Evolutionary conservation across 176 grass and related monocot genomes (phyloP).

Genomic region (Eragrostis nindensis): DNA sequence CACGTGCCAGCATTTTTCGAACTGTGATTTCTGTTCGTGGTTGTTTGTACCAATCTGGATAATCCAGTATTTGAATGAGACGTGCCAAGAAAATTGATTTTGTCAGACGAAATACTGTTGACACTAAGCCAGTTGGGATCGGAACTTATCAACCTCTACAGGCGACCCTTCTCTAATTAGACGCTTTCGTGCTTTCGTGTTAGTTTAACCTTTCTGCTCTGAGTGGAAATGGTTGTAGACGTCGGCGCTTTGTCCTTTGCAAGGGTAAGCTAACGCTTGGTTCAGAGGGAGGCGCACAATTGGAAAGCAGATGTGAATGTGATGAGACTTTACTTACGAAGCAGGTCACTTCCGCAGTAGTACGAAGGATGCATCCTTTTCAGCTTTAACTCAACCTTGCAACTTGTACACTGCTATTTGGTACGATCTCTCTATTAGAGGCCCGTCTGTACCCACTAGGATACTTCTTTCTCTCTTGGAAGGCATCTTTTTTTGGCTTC

Average conservation of each 20-base stretch:
- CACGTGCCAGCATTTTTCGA: not conserved
- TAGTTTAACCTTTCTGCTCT: constrained; percentile 10
- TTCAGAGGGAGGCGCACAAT: constrained; percentile 7
- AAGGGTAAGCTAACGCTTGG: not conserved
- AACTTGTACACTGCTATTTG: no score
- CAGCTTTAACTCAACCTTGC: constrained; percentile 48
- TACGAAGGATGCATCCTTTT: constrained; percentile 45
- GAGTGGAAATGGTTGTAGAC: not conserved
- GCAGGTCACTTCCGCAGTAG: constrained; percentile 30
- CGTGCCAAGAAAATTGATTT: constrained; percentile 1
- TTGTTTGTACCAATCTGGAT: constrained; percentile 11
- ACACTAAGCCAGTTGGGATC: not conserved
- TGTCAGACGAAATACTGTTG: not conserved
- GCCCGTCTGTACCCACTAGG: constrained; percentile 3
- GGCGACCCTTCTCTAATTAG: not conserved
- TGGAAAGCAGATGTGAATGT: not conserved
- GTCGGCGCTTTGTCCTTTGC: constrained; percentile 12
- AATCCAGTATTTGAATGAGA: constrained; percentile 4
- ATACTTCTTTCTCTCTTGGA: not conserved
- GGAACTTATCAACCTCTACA: not conserved
- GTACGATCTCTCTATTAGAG: no score
- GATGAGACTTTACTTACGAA: constrained; percentile 34
- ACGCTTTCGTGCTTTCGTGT: constrained; percentile 6
- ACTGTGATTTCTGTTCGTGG: not conserved
- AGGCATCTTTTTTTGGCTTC: not conserved